phyloP scores from a whole-genome alignment of 768 basidiomycete genomes.

The Tulasnella calospora region DNA sequence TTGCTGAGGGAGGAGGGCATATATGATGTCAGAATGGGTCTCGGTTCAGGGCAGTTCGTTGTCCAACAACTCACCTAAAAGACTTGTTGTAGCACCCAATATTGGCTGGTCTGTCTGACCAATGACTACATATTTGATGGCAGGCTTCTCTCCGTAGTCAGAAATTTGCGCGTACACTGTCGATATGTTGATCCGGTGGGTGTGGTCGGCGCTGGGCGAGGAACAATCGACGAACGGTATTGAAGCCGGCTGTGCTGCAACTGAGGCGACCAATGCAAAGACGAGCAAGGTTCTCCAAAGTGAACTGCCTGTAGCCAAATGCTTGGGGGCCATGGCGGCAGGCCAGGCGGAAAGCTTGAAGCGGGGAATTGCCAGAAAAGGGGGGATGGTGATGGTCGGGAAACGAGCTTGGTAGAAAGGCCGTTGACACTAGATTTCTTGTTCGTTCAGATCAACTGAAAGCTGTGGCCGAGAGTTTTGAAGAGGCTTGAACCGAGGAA shows the following conservation, averaged over 20 bases:
- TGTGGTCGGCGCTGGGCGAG: slow-evolving; percentile 36
- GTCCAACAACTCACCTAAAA: slow-evolving; percentile 50
- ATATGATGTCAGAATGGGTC: slow-evolving; percentile 7
- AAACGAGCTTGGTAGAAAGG: not conserved
- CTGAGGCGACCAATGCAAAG: not conserved
- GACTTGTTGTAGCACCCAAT: slow-evolving; percentile 33
- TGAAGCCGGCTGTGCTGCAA: slow-evolving; percentile 53
- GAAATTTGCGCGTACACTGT: slow-evolving; percentile 70
- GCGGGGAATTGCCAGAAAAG: not conserved
- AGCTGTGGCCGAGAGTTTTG: not conserved
- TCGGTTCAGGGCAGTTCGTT: slow-evolving; percentile 38
- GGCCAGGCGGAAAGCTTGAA: not conserved
- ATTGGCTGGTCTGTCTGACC: slow-evolving; percentile 22
- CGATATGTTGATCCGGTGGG: slow-evolving; percentile 59
- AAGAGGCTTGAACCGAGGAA: not conserved
- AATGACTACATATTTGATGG: slow-evolving; percentile 26
- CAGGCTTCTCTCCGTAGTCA: slow-evolving; percentile 38
- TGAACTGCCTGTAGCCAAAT: not conserved
- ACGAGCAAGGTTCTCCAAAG: not conserved
- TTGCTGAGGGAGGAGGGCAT: slow-evolving; percentile 47
- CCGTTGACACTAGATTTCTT: not conserved
- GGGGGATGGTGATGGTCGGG: not conserved
- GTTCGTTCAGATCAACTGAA: slow-evolving; percentile 1
- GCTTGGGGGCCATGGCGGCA: not conserved
- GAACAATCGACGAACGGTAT: slow-evolving; percentile 69